These are phyloP conservation scores for Pleurostoma richardsiae DNA, from an alignment of 2,329 filamentous ascomycete species.

Conservation along the genomic window DNA sequence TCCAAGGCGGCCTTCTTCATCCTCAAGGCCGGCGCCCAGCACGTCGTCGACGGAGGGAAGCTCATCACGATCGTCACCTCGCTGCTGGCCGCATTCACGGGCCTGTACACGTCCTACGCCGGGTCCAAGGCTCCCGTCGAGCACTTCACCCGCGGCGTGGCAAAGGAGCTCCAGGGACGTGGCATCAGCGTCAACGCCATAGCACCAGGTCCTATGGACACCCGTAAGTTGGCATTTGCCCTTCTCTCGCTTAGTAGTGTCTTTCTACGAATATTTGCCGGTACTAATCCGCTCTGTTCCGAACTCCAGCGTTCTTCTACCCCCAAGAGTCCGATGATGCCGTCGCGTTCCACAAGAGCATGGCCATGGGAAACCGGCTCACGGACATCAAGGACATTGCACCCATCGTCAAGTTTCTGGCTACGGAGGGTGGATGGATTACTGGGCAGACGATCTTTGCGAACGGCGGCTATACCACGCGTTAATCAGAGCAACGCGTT, in stretches of 20 bases:
- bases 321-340: conserved; percentile 34
- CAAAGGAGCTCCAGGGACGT: conserved; percentile 25
- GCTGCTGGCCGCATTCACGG: conserved; percentile 38
- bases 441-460: conserved; percentile 42
- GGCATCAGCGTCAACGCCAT: conserved; percentile 28
- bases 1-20: conserved; percentile 40
- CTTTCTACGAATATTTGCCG: background rate
- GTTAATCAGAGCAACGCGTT: conserved; percentile 14
- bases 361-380: conserved; percentile 32
- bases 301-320: conserved; percentile 34
- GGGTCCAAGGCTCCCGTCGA: conserved; percentile 34
- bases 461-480: conserved; percentile 41
- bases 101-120: conserved; percentile 38
- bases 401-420: conserved; percentile 36
- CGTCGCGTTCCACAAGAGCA: conserved; percentile 37
- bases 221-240: conserved; percentile 21
- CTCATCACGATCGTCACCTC: conserved; percentile 40
- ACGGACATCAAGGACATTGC: conserved; percentile 38
- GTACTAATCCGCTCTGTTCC: background rate
- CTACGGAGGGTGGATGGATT: conserved; percentile 37
- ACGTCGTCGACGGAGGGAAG: conserved; percentile 38
- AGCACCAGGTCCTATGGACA: conserved; percentile 32
- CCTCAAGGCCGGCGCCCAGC: conserved; percentile 33
- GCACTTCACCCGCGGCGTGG: conserved; percentile 28
- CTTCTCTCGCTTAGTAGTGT: background rate